Percentiles rank a stretch among this genome's conserved stretches.
Evolutionary conservation across 192 early-diverging fungal genomes (phyloP).

Genomic region (Entrophospora sp.): DNA sequence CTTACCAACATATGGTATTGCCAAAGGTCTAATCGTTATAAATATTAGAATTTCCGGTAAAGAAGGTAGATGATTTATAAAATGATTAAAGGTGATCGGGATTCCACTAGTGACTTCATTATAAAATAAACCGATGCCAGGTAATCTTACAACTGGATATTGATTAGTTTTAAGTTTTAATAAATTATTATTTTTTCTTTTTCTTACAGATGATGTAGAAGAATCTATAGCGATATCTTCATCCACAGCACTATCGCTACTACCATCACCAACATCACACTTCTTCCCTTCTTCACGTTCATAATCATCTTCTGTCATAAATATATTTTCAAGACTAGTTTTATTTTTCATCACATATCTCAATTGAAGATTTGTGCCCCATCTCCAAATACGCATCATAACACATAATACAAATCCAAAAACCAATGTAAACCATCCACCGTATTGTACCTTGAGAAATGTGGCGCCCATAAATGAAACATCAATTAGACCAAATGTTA

Average conservation of each 20-base stretch:
- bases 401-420: not conserved
- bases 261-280: no score
- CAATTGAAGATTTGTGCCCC: conserved; percentile 8
- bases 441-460: conserved; percentile 15
- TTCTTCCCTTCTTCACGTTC: not conserved
- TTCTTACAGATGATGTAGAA: no score
- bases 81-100: conserved; percentile 19
- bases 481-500: conserved; percentile 24
- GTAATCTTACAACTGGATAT: not conserved
- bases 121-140: conserved; percentile 22
- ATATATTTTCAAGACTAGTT: not conserved
- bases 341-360: conserved; percentile 1
- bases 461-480: conserved; percentile 15
- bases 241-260: no score
- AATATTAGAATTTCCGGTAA: conserved; percentile 19
- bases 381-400: conserved; percentile 21
- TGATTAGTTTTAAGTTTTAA: not conserved
- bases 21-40: conserved; percentile 13
- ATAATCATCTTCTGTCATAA: no score
- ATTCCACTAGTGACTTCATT: conserved; percentile 4
- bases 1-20: conserved; percentile 3
- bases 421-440: conserved; percentile 22
- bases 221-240: no score
- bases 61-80: conserved; percentile 17
- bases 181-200: no score